Base-by-base conservation (phyloP, 371 early-diverging fungal genomes). In the Rhizopus sp. region DNA sequence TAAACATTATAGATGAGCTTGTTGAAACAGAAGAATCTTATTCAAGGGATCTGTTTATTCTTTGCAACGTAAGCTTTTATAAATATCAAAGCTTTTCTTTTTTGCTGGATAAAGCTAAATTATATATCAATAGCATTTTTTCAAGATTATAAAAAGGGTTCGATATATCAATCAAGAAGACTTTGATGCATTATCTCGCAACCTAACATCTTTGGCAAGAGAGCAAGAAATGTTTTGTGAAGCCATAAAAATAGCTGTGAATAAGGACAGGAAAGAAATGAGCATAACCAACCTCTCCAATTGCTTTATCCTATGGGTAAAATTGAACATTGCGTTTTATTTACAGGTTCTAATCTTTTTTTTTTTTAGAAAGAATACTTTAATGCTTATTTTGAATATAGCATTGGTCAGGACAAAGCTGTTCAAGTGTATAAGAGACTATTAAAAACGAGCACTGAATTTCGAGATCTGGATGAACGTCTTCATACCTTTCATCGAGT, bases 271-370 rank as follows among this genome's bases (percentile, higher is more conserved):
- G 17, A 44, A 46, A 15, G 55, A 49, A 13, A 35, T 33, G 4
- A 57, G 64, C 12, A 54, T 73, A 3, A 63, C 45, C n/a, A 56
- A 55, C 0, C 70, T 78, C 44, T 71, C 78, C 2, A 52, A 48
- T 0, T 75, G 73, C 23, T 75, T 78, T 65, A 60, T 69, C 16
- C 55, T 65, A 48, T 70, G 69, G 71, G 77, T 76, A 68, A 61
- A 50, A 15, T 12, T 13, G 12, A 23, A n/a, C 29, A n/a, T 4
- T 13, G 6, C 47, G 10, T 34, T 42, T 42, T 54, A 7, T 51
- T 5, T 55, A 23, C 23, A 23, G 2, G 23, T 2, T 23, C 23
- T 38, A 38, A 17, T n/a, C 34, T 39, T 7, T 48, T 41, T 60
- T 42, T 53, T 7, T 16, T 33, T 9, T 35, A 77, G 78, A 73